Evolutionary conservation across 139 green algal genomes (phyloP).

Genomic region (Pseudopediastrum boryanum): DNA sequence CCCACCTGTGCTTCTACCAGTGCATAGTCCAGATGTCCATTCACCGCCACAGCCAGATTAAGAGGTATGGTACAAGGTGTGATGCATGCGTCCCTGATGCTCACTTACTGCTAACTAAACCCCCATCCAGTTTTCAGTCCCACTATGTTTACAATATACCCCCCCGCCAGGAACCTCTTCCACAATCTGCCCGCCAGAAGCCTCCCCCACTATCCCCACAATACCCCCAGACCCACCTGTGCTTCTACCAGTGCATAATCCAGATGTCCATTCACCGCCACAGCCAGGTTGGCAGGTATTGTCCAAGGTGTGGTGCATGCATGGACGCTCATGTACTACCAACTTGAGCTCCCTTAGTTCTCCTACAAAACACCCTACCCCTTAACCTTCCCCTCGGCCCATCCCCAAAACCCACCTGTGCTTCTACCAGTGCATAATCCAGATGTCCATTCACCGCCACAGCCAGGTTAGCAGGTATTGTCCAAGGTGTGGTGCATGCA

Average conservation of each 20-base stretch:
- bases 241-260: conserved; percentile 69
- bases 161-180: no score
- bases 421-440: conserved; percentile 69
- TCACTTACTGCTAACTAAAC: no score
- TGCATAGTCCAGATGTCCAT: conserved; percentile 88
- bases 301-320: conserved; percentile 99
- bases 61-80: conserved; percentile 99
- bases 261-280: conserved; percentile 93
- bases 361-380: no score
- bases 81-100: no score
- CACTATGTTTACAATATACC: no score
- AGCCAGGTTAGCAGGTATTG: conserved; percentile 96
- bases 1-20: conserved; percentile 28
- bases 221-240: no score
- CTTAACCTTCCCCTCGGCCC: no score
- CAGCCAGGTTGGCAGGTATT: conserved; percentile 96
- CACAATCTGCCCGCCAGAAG: no score
- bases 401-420: conserved; percentile 12
- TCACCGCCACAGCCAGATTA: conserved; percentile 97
- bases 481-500: conserved; percentile 99
- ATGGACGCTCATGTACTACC: no score
- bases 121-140: no score
- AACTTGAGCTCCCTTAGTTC: no score
- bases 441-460: conserved; percentile 94
- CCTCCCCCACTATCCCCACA: no score